Conservation (phyloP, 768 basidiomycete genomes). For the Mycena filopes region DNA sequence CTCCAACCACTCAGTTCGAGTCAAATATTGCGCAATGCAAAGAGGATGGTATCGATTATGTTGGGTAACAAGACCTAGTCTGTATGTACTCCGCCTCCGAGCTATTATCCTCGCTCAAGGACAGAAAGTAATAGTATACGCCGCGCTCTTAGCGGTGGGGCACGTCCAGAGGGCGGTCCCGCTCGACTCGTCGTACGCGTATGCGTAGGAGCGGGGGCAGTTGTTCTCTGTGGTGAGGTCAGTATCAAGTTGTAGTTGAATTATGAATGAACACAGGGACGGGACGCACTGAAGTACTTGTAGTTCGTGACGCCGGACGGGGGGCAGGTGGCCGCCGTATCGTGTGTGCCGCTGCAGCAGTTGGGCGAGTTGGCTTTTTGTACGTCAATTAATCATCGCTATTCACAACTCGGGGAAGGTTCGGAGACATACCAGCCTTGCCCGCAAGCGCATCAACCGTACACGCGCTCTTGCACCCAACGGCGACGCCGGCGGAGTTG, state of each 20-base stretch:
- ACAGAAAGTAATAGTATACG: slow-evolving; percentile 18
- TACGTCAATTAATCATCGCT: too few species aligned
- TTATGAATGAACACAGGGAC: background rate
- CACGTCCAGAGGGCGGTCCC: slow-evolving; percentile 19
- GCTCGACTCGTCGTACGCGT: slow-evolving; percentile 18
- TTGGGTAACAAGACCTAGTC: too few species aligned
- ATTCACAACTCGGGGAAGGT: too few species aligned
- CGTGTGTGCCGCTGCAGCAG: slow-evolving; percentile 23
- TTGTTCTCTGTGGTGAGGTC: slow-evolving; percentile 13
- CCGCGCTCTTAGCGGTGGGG: background rate
- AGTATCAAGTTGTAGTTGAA: background rate
- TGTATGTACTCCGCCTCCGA: too few species aligned
- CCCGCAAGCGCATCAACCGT: slow-evolving; percentile 13
- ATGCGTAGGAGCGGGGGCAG: slow-evolving; percentile 25
- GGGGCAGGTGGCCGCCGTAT: slow-evolving; percentile 24
- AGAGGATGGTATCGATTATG: too few species aligned
- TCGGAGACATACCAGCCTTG: background rate
- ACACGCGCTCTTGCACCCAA: slow-evolving; percentile 18
- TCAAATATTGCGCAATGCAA: too few species aligned
- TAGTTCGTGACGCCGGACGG: slow-evolving; percentile 21
- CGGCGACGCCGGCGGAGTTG: slow-evolving; percentile 8
- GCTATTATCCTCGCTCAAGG: too few species aligned
- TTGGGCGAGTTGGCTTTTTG: slow-evolving; percentile 24
- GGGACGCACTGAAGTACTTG: slow-evolving; percentile 23
- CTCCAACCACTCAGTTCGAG: too few species aligned